Percentiles rank a stretch among this genome's conserved stretches.
These are phyloP conservation scores for Diaporthe vexans DNA, from an alignment of 2,329 filamentous ascomycete genomes.

Conservation along the genomic window DNA sequence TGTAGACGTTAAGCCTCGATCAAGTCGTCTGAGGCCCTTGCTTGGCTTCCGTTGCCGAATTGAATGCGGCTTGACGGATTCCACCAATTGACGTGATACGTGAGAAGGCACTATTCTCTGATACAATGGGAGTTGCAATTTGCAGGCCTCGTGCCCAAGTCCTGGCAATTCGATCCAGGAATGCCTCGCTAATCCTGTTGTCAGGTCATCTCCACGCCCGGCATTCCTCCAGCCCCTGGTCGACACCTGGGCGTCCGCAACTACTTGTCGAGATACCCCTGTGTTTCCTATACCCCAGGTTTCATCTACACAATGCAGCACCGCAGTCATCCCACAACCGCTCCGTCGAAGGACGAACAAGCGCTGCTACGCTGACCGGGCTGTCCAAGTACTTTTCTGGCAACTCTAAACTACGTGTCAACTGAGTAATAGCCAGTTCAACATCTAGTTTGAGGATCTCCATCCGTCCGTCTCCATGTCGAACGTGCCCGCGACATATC, in stretches of 20 bases:
- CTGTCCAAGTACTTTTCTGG: not conserved
- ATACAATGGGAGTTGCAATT: conserved; percentile 25
- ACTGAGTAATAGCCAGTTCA: conserved; percentile 6
- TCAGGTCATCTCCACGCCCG: conserved; percentile 14
- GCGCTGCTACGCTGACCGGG: conserved; percentile 15
- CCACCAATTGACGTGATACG: conserved; percentile 35
- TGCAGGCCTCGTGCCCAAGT: conserved; percentile 18
- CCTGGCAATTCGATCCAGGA: conserved; percentile 23
- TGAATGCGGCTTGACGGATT: conserved; percentile 24
- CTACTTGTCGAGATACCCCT: conserved; percentile 24
- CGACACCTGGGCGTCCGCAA: not conserved
- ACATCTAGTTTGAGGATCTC: not conserved
- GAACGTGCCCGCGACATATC: not conserved
- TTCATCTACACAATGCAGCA: conserved; percentile 29
- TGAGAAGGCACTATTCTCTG: conserved; percentile 7
- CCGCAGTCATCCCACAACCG: conserved; percentile 10
- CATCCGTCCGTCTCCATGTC: not conserved
- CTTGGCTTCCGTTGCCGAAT: conserved; percentile 32
- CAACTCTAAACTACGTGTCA: not conserved
- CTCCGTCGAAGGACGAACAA: conserved; percentile 19
- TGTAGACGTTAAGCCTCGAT: not conserved
- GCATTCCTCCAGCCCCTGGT: conserved; percentile 4
- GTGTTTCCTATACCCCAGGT: conserved; percentile 31
- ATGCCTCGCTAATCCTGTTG: conserved; percentile 17
- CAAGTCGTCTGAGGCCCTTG: conserved; percentile 4